Percentiles rank a stretch among this genome's conserved stretches.
Evolutionary conservation across 2,329 filamentous ascomycete genomes (phyloP).

Genomic region (Scytalidium lignicola): DNA sequence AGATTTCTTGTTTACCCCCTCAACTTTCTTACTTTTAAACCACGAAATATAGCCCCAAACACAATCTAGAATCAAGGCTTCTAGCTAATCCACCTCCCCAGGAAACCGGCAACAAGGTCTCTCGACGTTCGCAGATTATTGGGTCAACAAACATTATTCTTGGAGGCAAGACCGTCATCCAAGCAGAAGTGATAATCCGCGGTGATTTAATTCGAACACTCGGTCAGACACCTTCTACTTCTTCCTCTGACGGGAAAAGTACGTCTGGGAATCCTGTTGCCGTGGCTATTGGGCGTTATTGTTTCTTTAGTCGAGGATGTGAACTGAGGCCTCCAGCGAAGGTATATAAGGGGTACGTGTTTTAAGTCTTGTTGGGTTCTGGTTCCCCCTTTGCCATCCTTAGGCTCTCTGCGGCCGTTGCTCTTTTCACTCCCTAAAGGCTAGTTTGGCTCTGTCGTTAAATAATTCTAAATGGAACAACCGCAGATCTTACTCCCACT

Average conservation of each 20-base stretch:
- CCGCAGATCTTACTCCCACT: slow-evolving; percentile 60
- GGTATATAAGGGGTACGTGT: slow-evolving; percentile 63
- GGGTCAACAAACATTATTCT: slow-evolving; percentile 98
- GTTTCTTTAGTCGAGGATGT: slow-evolving; percentile 74
- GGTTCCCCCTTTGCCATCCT: slow-evolving; percentile 9
- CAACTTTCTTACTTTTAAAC: slow-evolving; percentile 1
- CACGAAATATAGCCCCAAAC: not conserved
- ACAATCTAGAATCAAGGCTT: no score
- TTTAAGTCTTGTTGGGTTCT: slow-evolving; percentile 16
- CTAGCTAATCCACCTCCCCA: slow-evolving; percentile 35
- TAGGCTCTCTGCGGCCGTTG: no score
- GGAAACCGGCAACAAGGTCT: slow-evolving; percentile 99
- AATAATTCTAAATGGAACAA: no score
- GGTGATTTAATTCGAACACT: slow-evolving; percentile 71
- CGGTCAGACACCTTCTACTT: slow-evolving; percentile 32
- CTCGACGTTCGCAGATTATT: slow-evolving; percentile 82
- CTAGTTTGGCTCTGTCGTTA: no score
- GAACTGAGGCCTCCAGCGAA: slow-evolving; percentile 79
- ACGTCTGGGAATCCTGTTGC: slow-evolving; percentile 38
- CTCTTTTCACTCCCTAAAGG: no score
- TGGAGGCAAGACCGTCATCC: slow-evolving; percentile 91
- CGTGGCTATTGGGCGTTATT: slow-evolving; percentile 87
- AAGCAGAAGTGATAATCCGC: slow-evolving; percentile 89
- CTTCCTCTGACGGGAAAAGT: slow-evolving; percentile 11
- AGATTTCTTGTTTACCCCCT: not conserved